A percentile compares a stretch with the other conserved stretches of the same genome.
Evolutionary conservation across 2,329 filamentous ascomycete genomes (phyloP).

Genomic region (Pseudogymnoascus sp.): DNA sequence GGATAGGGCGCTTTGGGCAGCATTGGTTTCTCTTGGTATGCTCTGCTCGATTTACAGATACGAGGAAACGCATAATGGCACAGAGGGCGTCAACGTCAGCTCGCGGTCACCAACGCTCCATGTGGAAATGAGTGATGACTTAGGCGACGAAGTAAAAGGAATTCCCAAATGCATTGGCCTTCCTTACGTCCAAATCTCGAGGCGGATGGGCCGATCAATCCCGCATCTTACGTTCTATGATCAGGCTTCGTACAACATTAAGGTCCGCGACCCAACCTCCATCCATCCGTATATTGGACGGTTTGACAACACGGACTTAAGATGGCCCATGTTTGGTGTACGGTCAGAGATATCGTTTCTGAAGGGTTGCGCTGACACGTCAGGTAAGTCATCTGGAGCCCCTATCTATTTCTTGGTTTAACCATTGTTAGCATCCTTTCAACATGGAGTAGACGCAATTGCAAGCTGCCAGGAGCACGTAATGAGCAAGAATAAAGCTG

Average conservation of each 20-base stretch:
- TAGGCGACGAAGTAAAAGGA: slow-evolving; percentile 42
- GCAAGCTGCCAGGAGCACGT: slow-evolving; percentile 47
- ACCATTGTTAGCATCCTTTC: slow-evolving; percentile 37
- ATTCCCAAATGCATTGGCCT: slow-evolving; percentile 44
- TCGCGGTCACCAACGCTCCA: slow-evolving; percentile 27
- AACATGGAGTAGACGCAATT: slow-evolving; percentile 44
- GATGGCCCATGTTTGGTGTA: slow-evolving; percentile 49
- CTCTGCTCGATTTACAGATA: slow-evolving; percentile 48
- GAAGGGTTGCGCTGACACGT: slow-evolving; percentile 43
- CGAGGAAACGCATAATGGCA: slow-evolving; percentile 45
- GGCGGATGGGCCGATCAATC: slow-evolving; percentile 44
- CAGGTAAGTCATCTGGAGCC: slow-evolving; percentile 24
- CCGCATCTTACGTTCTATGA: slow-evolving; percentile 48
- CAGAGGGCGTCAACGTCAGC: slow-evolving; percentile 40
- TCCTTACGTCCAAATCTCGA: slow-evolving; percentile 43
- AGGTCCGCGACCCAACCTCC: slow-evolving; percentile 41
- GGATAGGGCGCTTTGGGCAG: slow-evolving; percentile 46
- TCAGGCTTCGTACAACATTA: slow-evolving; percentile 47
- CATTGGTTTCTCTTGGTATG: slow-evolving; percentile 45
- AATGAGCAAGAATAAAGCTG: slow-evolving; percentile 45
- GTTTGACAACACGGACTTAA: slow-evolving; percentile 46
- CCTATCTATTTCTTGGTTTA: neutral
- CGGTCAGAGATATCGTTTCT: slow-evolving; percentile 45
- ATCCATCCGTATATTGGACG: slow-evolving; percentile 43
- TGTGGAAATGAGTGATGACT: slow-evolving; percentile 42